Evolutionary conservation across 768 basidiomycete genomes (phyloP).

Genomic region (Mycena pura): DNA sequence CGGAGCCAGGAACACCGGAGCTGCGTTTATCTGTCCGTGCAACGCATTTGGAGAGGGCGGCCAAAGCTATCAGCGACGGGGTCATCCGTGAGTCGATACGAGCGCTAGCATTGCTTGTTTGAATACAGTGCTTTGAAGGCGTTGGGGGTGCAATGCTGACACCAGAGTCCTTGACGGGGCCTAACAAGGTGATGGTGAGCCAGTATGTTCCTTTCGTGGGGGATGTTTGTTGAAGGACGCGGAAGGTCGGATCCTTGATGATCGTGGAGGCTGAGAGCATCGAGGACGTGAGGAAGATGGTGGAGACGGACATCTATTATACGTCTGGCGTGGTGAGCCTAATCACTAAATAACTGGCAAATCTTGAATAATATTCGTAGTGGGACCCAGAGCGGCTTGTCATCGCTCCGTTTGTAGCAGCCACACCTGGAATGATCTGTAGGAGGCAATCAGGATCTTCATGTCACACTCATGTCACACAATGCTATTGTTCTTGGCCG

Average conservation of each 20-base stretch:
- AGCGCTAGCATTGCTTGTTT: background rate
- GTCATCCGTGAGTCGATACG: slow-evolving; percentile 53
- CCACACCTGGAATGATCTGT: slow-evolving; percentile 22
- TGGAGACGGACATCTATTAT: slow-evolving; percentile 47
- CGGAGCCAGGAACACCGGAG: slow-evolving; percentile 61
- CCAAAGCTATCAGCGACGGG: slow-evolving; percentile 48
- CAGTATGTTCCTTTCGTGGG: slow-evolving; percentile 62
- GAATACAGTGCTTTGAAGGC: slow-evolving; percentile 41
- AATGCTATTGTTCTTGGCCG: no score
- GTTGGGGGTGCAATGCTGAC: slow-evolving; percentile 65
- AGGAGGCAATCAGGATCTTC: background rate
- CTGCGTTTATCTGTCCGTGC: slow-evolving; percentile 63
- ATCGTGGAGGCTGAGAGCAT: slow-evolving; percentile 59
- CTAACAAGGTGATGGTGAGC: slow-evolving; percentile 66
- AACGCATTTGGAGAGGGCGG: slow-evolving; percentile 56
- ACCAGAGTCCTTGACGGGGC: slow-evolving; percentile 60
- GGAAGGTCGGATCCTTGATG: slow-evolving; percentile 53
- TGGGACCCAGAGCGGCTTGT: slow-evolving; percentile 31
- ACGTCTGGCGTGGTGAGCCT: slow-evolving; percentile 47
- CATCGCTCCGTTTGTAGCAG: slow-evolving; percentile 27
- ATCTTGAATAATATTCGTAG: slow-evolving; percentile 6
- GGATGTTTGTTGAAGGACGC: background rate
- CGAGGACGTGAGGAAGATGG: slow-evolving; percentile 43
- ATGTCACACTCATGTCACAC: background rate
- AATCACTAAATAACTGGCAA: background rate